Evolutionary conservation across 2,329 filamentous ascomycete species (phyloP), one percentile per base, ranked within the genome.

Genomic region (Talaromyces sp.): DNA sequence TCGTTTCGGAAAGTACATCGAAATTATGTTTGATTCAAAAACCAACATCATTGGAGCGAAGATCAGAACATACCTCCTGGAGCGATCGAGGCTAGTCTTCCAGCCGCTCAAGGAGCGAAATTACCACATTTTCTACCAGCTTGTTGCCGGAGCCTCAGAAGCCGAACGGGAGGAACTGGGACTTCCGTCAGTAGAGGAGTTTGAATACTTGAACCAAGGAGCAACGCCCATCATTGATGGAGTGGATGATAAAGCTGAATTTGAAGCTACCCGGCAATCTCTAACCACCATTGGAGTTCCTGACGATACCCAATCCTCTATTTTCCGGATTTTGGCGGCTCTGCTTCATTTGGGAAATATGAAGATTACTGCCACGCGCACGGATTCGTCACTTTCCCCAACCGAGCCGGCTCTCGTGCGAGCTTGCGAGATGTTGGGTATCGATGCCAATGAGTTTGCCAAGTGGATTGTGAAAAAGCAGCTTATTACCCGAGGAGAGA

Each of bases 401-500:
- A 86, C 86, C 0, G 95, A 99, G 72, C 90, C 93, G 4, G 88
- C 92, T 17, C 80, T 99, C 58, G 84, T 90, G 60, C 88, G 88
- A 70, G 93, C 95, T 61, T 93, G 91, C 72, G 80, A 84, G 13
- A 90, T 98, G 63, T 85, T 99, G 39, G 95, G 95, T 25, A 96
- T 99, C 63, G 87, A 97, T 73, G 84, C 88, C 1, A 80, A 84
- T 32, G 91, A 93, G 67, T 98, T 99, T 72, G 89, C 95, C 57
- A 96, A 93, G 76, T 99, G 95, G 95, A 97, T 93, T 58, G 91
- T 98, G 65, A 99, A 99, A 85, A 99, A 99, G 80, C 95, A 99
- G 77, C 85, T 99, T 63, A 87, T 97, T 65, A 99, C 95, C 15
- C 87, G 95, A 72, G 95, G 93, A 55, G 95, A 99, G 76, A 98